Percentiles rank a stretch among this genome's conserved stretches.
These are phyloP conservation scores for Pichia sp. DNA, from an alignment of 1,139 yeast genomes.

Conservation along the genomic window DNA sequence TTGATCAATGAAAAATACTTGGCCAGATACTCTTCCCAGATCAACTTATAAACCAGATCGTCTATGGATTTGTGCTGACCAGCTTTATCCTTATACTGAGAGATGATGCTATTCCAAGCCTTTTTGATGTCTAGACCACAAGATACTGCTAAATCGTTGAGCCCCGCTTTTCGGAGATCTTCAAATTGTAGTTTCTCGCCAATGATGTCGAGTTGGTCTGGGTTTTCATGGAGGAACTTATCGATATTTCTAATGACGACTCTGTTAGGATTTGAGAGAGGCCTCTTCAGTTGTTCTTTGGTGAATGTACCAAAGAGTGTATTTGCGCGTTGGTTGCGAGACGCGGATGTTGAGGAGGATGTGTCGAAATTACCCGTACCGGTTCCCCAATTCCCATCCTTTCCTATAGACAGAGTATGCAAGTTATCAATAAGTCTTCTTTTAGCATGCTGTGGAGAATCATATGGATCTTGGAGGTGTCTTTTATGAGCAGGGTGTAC, in stretches of 20 bases:
- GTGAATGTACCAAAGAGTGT: conserved; percentile 7
- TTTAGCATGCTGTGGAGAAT: conserved; percentile 2
- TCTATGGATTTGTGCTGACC: conserved; percentile 7
- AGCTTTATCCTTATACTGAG: conserved; percentile 7
- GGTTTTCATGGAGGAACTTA: conserved; percentile 19
- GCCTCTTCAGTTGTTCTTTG: conserved; percentile 8
- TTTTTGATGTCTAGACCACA: conserved; percentile 10
- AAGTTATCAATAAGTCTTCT: conserved; percentile 8
- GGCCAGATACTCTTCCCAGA: conserved; percentile 16
- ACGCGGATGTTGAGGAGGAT: background rate
- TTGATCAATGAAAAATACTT: conserved; percentile 16
- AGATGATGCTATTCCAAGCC: conserved; percentile 9
- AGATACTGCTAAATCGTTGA: conserved; percentile 8
- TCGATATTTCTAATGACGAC: conserved; percentile 18
- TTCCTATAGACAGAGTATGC: conserved; percentile 6
- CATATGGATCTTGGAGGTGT: conserved; percentile 4
- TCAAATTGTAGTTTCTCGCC: conserved; percentile 7
- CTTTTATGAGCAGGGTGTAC: conserved; percentile 6
- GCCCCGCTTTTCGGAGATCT: conserved; percentile 7
- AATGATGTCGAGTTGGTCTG: conserved; percentile 13
- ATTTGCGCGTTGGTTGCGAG: background rate
- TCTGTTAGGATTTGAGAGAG: conserved; percentile 12
- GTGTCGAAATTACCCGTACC: background rate
- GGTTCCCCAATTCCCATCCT: background rate
- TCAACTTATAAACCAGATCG: conserved; percentile 9